Percentiles rank a stretch among this genome's conserved stretches.
phyloP scores from a whole-genome alignment of 306 rosid species.

The Corylus avellana region DNA sequence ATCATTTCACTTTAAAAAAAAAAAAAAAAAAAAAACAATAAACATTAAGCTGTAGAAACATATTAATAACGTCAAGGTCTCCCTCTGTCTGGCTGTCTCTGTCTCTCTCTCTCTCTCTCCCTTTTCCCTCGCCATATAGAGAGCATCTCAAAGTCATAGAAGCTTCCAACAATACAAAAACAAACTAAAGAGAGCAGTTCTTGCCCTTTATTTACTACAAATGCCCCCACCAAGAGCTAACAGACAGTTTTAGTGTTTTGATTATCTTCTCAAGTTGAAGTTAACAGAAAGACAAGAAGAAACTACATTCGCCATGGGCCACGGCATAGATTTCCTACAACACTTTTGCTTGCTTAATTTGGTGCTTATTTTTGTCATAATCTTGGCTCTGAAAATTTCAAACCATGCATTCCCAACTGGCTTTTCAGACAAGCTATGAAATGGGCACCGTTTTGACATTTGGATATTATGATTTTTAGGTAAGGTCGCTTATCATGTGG shows the following conservation, averaged over 20 bases:
- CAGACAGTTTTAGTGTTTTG: constrained; percentile 50
- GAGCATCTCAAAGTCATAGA: constrained; percentile 60
- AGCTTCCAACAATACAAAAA: constrained; percentile 63
- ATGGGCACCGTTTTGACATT: background rate
- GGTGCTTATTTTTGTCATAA: constrained; percentile 24
- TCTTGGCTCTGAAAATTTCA: constrained; percentile 45
- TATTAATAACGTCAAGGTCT: background rate
- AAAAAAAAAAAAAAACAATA: no score
- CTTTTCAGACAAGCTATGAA: constrained; percentile 24
- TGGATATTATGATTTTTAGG: constrained; percentile 30
- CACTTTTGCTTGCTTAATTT: constrained; percentile 23
- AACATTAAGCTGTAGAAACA: no score
- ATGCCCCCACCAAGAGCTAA: constrained; percentile 62
- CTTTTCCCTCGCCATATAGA: no score
- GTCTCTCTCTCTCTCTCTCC: background rate
- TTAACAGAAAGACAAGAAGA: constrained; percentile 54
- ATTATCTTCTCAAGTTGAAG: constrained; percentile 50
- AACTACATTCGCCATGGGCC: constrained; percentile 31
- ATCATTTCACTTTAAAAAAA: background rate
- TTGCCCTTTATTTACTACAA: constrained; percentile 41
- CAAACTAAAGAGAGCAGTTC: constrained; percentile 48
- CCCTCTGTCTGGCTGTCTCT: background rate
- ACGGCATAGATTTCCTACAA: constrained; percentile 57
- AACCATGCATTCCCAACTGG: constrained; percentile 30
- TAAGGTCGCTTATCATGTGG: constrained; percentile 1